These are phyloP conservation scores for Herpetomonas muscarum DNA, from an alignment of 208 protist species.

Conservation along the genomic window DNA sequence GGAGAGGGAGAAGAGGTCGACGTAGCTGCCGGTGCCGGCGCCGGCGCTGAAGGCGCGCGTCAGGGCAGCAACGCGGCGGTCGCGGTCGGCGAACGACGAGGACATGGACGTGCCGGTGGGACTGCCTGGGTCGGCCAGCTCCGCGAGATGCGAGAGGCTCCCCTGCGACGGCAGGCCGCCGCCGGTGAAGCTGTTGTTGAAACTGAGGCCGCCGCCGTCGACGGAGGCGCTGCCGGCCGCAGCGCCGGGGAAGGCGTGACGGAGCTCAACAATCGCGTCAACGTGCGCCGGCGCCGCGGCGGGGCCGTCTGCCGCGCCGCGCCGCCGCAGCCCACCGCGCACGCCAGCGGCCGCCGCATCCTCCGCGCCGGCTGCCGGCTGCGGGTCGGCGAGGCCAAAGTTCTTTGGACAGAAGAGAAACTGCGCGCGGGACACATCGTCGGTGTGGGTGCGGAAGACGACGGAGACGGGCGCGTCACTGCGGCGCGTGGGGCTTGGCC, in stretches of 20 bases:
- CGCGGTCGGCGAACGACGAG: background rate
- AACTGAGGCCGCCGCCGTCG: background rate
- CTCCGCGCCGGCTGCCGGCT: background rate
- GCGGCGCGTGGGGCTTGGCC: slow-evolving; percentile 20
- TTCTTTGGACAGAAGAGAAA: slow-evolving; percentile 82
- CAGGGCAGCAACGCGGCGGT: background rate
- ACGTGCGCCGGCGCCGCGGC: slow-evolving; percentile 16
- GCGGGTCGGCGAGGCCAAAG: slow-evolving; percentile 39
- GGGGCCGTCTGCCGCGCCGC: background rate
- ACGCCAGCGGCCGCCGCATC: background rate
- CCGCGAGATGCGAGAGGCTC: no score
- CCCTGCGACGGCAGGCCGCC: background rate
- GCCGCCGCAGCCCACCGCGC: slow-evolving; percentile 2
- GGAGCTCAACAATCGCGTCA: slow-evolving; percentile 51
- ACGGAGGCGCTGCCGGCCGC: background rate
- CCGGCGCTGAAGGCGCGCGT: slow-evolving; percentile 11
- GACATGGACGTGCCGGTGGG: background rate
- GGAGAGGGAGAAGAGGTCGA: slow-evolving; percentile 13
- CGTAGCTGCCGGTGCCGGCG: slow-evolving; percentile 19
- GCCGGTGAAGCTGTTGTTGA: slow-evolving; percentile 1
- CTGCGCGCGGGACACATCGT: slow-evolving; percentile 43
- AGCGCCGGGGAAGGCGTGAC: slow-evolving; percentile 12
- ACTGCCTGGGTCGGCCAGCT: no score
- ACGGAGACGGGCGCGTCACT: slow-evolving; percentile 61
- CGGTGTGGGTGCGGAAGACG: slow-evolving; percentile 72